Conservation (phyloP, 2,329 filamentous ascomycete genomes). For the Onygenales sp. region DNA sequence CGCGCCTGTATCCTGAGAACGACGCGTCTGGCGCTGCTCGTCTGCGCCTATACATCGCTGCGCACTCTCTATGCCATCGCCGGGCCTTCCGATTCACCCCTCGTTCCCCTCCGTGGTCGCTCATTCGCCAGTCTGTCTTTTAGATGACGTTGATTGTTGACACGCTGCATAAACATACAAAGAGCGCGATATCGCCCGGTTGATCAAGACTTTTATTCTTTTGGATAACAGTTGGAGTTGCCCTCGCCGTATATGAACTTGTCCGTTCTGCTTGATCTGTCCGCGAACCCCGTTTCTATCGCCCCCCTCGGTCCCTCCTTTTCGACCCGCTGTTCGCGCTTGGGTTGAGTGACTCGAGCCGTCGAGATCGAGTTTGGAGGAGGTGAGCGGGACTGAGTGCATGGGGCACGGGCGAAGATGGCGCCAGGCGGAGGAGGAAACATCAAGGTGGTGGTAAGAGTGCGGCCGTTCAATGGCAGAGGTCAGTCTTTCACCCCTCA, state of each 20-base stretch:
- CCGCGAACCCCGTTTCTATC: background rate
- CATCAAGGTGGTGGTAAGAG: slow-evolving; percentile 98
- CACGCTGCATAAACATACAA: background rate
- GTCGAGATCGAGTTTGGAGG: background rate
- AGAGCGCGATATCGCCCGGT: background rate
- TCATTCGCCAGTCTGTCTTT: background rate
- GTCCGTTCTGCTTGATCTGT: background rate
- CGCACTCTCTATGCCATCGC: too few relatives aligned
- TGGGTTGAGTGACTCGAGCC: background rate
- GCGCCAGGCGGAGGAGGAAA: slow-evolving; percentile 74
- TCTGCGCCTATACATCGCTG: too few relatives aligned
- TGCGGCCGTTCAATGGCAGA: slow-evolving; percentile 91
- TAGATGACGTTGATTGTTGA: slow-evolving; percentile 3
- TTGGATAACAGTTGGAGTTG: background rate
- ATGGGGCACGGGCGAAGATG: slow-evolving; percentile 43
- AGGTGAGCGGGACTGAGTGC: slow-evolving; percentile 15
- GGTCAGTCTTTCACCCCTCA: slow-evolving; percentile 43
- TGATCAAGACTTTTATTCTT: background rate
- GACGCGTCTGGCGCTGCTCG: too few relatives aligned
- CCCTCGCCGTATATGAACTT: background rate
- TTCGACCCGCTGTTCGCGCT: background rate
- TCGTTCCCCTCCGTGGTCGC: background rate
- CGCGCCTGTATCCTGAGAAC: background rate
- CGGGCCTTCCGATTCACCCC: background rate
- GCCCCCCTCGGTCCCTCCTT: background rate